A percentile compares a stretch with the other conserved stretches of the same genome.
These are phyloP conservation scores for Colletotrichum falcatum DNA, from an alignment of 2,329 filamentous ascomycete species.

Conservation along the genomic window DNA sequence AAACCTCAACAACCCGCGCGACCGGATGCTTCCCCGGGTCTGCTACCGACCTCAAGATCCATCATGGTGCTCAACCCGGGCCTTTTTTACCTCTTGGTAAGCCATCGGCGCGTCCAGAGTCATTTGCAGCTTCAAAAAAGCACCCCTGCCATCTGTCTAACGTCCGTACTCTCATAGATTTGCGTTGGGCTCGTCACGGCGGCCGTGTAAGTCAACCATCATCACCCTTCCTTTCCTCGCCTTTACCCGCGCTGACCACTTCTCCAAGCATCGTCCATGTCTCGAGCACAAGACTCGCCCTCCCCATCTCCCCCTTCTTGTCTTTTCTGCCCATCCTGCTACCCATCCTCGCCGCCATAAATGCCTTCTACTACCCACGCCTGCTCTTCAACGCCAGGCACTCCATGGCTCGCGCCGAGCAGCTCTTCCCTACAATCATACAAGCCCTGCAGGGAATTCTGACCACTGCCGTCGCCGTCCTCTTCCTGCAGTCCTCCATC, in stretches of 20 bases:
- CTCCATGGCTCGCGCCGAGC: constrained; percentile 28
- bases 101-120: constrained; percentile 14
- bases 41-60: not conserved
- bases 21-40: not conserved
- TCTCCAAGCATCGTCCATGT: constrained; percentile 54
- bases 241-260: not conserved
- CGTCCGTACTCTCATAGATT: constrained; percentile 41
- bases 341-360: constrained; percentile 54
- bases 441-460: constrained; percentile 58
- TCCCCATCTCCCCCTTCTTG: constrained; percentile 52
- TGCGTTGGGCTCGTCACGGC: constrained; percentile 48
- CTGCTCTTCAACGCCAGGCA: constrained; percentile 46
- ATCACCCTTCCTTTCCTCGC: not conserved
- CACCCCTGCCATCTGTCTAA: not conserved
- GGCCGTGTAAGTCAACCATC: constrained; percentile 46
- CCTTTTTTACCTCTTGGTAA: constrained; percentile 49
- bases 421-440: constrained; percentile 45
- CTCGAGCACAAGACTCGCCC: constrained; percentile 53
- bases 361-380: constrained; percentile 51
- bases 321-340: constrained; percentile 55
- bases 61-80: constrained; percentile 47
- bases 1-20: not conserved
- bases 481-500: constrained; percentile 52
- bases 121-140: not conserved
- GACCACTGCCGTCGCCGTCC: constrained; percentile 58